Evolutionary conservation across 768 basidiomycete species (phyloP).

Genomic region (Pleurotus djamor): DNA sequence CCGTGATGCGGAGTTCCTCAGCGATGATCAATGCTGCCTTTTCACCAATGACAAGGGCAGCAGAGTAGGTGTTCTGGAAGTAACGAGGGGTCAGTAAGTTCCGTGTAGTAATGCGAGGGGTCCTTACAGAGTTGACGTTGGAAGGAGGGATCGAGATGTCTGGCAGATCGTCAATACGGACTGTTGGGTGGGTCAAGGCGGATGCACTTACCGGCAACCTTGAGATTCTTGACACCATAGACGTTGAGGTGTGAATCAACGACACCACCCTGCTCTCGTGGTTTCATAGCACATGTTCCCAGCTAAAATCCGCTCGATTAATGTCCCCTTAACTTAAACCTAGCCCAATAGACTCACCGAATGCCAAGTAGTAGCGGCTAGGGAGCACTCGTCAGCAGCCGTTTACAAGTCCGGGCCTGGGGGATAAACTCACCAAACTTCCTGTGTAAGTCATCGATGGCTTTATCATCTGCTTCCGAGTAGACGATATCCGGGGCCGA

Average conservation of each 20-base stretch:
- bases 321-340: background rate
- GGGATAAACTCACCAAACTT: slow-evolving; percentile 14
- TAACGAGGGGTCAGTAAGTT: background rate
- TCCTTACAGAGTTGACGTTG: slow-evolving; percentile 29
- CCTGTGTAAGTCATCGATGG: slow-evolving; percentile 15
- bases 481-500: slow-evolving; percentile 18
- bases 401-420: too few species aligned
- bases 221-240: slow-evolving; percentile 39
- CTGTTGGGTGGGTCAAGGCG: too few species aligned
- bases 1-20: slow-evolving; percentile 24
- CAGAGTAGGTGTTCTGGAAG: slow-evolving; percentile 16
- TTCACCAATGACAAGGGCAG: slow-evolving; percentile 27
- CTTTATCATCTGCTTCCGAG: slow-evolving; percentile 20
- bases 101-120: background rate
- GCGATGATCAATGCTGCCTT: slow-evolving; percentile 45
- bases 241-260: slow-evolving; percentile 42
- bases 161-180: background rate
- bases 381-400: background rate
- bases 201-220: slow-evolving; percentile 29
- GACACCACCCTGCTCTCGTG: slow-evolving; percentile 38
- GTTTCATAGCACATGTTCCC: slow-evolving; percentile 50
- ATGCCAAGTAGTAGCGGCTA: slow-evolving; percentile 20
- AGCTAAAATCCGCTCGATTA: slow-evolving; percentile 27
- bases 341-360: slow-evolving; percentile 16
- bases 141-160: slow-evolving; percentile 35